Evolutionary conservation across 495 filamentous ascomycete species (phyloP).

Genomic region (Xylaria venustula): DNA sequence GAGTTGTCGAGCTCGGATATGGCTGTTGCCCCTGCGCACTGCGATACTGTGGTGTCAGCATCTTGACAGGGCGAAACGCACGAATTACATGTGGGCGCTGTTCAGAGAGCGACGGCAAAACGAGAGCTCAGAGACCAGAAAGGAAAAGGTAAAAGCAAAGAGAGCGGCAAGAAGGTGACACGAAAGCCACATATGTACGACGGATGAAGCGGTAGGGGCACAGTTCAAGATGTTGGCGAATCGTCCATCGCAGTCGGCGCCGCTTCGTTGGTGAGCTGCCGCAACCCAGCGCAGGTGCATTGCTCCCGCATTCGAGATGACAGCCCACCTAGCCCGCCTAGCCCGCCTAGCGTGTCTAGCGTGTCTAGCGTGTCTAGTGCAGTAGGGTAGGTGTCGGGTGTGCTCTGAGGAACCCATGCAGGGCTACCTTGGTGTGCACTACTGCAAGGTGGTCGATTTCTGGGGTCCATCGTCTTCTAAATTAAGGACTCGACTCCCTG

Average conservation of each 20-base stretch:
- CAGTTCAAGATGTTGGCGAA: not conserved
- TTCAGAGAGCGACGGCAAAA: not conserved
- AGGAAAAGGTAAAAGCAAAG: not conserved
- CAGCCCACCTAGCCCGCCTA: not conserved
- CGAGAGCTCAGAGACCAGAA: not conserved
- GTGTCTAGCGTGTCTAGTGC: not conserved
- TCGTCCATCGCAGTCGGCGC: not conserved
- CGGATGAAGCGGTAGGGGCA: not conserved
- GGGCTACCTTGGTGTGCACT: no score
- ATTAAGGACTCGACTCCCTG: conserved; percentile 10
- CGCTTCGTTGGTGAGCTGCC: no score
- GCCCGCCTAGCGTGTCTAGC: not conserved
- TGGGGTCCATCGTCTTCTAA: conserved; percentile 14
- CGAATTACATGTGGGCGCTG: conserved; percentile 1
- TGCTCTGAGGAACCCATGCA: not conserved
- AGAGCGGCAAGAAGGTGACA: not conserved
- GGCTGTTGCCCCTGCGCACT: conserved; percentile 18
- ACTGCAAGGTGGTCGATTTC: conserved; percentile 8
- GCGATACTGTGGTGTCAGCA: conserved; percentile 24
- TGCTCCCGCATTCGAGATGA: not conserved
- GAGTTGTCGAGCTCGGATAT: conserved; percentile 6
- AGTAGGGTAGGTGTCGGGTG: not conserved
- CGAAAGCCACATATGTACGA: conserved; percentile 2
- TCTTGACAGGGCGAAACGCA: conserved; percentile 10
- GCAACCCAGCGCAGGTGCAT: no score